phyloP scores from a whole-genome alignment of 139 green algal genomes.

The Parachlorella kessleri region DNA sequence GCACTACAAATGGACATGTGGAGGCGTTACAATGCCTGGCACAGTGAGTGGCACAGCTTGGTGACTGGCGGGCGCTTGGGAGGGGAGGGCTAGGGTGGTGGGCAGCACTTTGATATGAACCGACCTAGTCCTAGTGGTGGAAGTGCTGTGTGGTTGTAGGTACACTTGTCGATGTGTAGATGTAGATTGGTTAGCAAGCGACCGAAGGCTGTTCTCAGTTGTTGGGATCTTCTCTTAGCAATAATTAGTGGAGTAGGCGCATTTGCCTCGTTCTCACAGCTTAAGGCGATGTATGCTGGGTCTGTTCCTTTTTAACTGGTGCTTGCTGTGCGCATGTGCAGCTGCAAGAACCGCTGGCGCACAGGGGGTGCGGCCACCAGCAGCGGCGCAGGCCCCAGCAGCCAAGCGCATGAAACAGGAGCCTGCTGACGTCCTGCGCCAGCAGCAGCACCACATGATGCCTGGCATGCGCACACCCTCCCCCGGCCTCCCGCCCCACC shows the following conservation, averaged over 20 bases:
- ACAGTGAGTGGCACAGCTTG: neutral
- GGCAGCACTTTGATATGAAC: no score
- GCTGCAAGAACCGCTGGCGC: neutral
- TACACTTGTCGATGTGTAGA: no score
- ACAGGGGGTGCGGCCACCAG: neutral
- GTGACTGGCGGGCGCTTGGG: no score
- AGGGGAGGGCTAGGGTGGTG: no score
- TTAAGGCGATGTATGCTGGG: neutral
- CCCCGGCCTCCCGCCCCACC: neutral
- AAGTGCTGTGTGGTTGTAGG: no score
- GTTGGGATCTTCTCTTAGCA: neutral
- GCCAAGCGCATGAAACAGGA: slow-evolving; percentile 27
- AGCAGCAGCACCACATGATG: neutral
- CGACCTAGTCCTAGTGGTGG: no score
- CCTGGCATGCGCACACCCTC: slow-evolving; percentile 8
- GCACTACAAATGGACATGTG: neutral
- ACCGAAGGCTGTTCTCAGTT: neutral
- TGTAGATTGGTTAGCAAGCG: no score
- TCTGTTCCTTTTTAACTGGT: neutral
- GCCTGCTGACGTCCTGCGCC: neutral
- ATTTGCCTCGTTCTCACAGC: no score
- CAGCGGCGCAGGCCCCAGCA: neutral
- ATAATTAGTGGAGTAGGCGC: neutral
- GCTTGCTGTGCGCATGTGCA: neutral
- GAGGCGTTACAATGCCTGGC: neutral